phyloP scores from a whole-genome alignment of 768 basidiomycete species.

The Lactifluus rugatus region DNA sequence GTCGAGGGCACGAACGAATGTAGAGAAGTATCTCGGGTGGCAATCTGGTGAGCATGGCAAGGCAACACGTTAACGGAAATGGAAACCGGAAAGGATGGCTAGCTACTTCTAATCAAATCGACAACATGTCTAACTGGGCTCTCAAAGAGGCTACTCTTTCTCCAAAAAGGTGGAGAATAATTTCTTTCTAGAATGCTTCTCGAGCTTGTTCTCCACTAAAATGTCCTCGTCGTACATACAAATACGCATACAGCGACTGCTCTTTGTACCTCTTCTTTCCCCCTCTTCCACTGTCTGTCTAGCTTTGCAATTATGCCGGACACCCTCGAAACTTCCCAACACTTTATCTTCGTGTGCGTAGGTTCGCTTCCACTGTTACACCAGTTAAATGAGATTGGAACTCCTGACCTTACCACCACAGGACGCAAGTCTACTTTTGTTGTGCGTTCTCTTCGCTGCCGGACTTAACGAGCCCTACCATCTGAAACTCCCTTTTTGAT shows the following conservation, averaged over 20 bases:
- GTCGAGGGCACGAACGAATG: conserved; percentile 7
- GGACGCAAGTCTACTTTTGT: conserved; percentile 74
- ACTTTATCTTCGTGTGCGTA: conserved; percentile 66
- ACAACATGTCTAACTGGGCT: not conserved
- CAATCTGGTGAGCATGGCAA: not conserved
- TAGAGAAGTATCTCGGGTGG: conserved; percentile 11
- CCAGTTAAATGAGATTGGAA: not conserved
- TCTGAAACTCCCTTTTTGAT: conserved; percentile 24
- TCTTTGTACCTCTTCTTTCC: not conserved
- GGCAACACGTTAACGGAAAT: not conserved
- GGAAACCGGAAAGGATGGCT: not conserved
- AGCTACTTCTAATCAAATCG: conserved; percentile 2
- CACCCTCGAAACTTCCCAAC: conserved; percentile 48
- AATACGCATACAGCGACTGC: conserved; percentile 1
- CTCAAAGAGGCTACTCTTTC: not conserved
- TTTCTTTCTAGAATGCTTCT: conserved; percentile 7
- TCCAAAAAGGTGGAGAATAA: not conserved
- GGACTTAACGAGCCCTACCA: conserved; percentile 19
- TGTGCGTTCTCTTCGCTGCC: conserved; percentile 39
- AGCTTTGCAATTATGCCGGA: conserved; percentile 30
- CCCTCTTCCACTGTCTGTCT: not conserved
- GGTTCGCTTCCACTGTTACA: not conserved
- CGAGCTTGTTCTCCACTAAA: not conserved
- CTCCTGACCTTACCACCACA: conserved; percentile 16
- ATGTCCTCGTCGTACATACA: not conserved